Conservation (phyloP, 2,329 filamentous ascomycete species). For the Cladophialophora immunda region DNA sequence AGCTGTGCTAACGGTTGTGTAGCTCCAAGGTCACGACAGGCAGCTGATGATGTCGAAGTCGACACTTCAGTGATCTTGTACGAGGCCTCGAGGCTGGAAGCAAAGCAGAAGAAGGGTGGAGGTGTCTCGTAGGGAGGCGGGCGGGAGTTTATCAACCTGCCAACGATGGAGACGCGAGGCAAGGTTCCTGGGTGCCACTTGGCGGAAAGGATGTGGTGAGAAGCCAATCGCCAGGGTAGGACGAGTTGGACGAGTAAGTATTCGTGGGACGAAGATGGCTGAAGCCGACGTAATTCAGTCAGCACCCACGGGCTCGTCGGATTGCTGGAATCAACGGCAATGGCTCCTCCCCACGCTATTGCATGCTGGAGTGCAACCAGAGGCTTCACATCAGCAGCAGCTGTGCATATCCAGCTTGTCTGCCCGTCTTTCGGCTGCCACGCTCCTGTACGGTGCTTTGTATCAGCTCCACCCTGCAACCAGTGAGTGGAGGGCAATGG, state of each 20-base stretch:
- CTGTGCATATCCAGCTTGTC: slow-evolving; percentile 5
- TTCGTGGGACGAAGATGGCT: slow-evolving; percentile 23
- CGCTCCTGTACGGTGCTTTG: not conserved
- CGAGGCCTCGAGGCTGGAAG: slow-evolving; percentile 16
- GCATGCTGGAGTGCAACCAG: slow-evolving; percentile 13
- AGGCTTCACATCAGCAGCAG: slow-evolving; percentile 25
- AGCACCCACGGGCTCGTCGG: slow-evolving; percentile 22
- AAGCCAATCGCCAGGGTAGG: slow-evolving; percentile 25
- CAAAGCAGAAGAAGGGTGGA: slow-evolving; percentile 17
- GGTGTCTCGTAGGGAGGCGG: slow-evolving; percentile 6
- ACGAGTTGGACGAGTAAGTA: slow-evolving; percentile 10
- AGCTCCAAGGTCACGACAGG: slow-evolving; percentile 21
- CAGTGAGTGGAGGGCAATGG: slow-evolving; percentile 6
- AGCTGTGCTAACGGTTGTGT: slow-evolving; percentile 6
- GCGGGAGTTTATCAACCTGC: slow-evolving; percentile 28
- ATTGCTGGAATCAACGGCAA: slow-evolving; percentile 4
- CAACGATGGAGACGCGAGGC: slow-evolving; percentile 11
- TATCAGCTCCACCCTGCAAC: slow-evolving; percentile 22
- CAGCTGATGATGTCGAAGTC: slow-evolving; percentile 14
- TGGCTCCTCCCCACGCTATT: slow-evolving; percentile 33
- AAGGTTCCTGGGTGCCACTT: slow-evolving; percentile 16
- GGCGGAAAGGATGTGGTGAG: slow-evolving; percentile 19
- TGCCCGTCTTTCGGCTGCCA: not conserved
- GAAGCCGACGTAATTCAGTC: slow-evolving; percentile 13
- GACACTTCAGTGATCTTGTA: slow-evolving; percentile 22